Base-by-base conservation (phyloP, 2,329 filamentous ascomycete species). In the Ascochyta clinopodiicola region DNA sequence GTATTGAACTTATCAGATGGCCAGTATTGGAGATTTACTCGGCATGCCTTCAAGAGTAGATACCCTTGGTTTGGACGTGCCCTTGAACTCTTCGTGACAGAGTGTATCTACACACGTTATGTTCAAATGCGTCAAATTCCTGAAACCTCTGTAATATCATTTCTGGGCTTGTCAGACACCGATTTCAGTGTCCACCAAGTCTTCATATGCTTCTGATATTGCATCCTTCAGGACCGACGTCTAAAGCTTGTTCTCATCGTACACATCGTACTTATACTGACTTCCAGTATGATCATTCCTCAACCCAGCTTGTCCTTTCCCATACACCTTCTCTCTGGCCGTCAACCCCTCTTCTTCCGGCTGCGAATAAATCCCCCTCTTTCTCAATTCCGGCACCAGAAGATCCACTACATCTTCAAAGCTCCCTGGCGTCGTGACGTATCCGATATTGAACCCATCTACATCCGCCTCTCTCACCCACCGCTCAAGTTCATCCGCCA, bases 191-290 rank as follows among this genome's bases (percentile, higher is more conserved):
- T 31, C 29, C 29, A 15, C 4, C 13, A 13, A 5, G 29, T 31
- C 29, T 6, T 31, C 29, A 6, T 31, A 13, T 13, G 12, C 29
- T 31, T 31, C 3, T 10, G 9, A 13, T 4, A 13, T 5, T 31
- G 29, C 29, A 13, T 31, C 15, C 29, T 31, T 12, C 4, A 15
- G 10, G 3, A 4, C 2, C n/a, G 15, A 13, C 17, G 6, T 3
- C 13, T 21, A 25, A 24, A 5, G 22, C 25, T 36, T 39, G 36
- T 47, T 34, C 43, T 87, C 84, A 51, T 81, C 71, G 61, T 87
- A 88, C 1, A 86, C 81, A 62, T 84, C 79, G 61, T 88, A 89
- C 73, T 85, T 87, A 67, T 87, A 89, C 59, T 63, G 71, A 44
- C 80, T 83, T 1, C 86, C 87, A 0, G 77, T 66, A 69, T 89